Percentiles rank a stretch among this genome's conserved stretches.
Evolutionary conservation across 768 basidiomycete species (phyloP).

Genomic region (Dioszegia aurantiaca): DNA sequence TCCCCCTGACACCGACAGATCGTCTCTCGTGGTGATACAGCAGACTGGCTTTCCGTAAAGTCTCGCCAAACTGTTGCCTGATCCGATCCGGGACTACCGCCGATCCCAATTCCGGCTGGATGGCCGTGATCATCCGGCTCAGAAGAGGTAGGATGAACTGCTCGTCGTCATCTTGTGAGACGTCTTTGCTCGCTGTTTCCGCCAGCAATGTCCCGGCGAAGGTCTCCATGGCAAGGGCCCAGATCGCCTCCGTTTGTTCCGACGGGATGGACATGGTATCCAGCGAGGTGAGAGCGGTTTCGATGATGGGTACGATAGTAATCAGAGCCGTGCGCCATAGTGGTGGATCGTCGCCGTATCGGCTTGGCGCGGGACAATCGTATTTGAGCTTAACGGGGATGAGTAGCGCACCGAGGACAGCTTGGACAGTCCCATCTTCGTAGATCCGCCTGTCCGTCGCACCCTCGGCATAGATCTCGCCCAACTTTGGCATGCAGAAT

Average conservation of each 20-base stretch:
- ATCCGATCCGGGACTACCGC: conserved; percentile 28
- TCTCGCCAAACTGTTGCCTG: conserved; percentile 27
- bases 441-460: conserved; percentile 65
- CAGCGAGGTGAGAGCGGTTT: conserved; percentile 53
- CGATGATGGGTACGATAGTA: conserved; percentile 56
- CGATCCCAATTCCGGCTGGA: conserved; percentile 30
- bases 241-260: conserved; percentile 73
- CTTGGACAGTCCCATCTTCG: conserved; percentile 76
- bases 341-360: conserved; percentile 78
- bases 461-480: conserved; percentile 71
- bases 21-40: conserved; percentile 38
- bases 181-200: conserved; percentile 24
- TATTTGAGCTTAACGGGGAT: conserved; percentile 93
- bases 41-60: conserved; percentile 32
- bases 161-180: conserved; percentile 33
- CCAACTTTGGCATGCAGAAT: conserved; percentile 76
- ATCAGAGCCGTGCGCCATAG: conserved; percentile 74
- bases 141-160: conserved; percentile 37
- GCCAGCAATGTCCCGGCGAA: conserved; percentile 37
- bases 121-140: conserved; percentile 15
- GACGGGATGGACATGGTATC: conserved; percentile 54
- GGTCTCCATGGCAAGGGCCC: conserved; percentile 60
- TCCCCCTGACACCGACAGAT: conserved; percentile 20
- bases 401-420: conserved; percentile 69
- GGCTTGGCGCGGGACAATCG: conserved; percentile 84